These are phyloP conservation scores for Plasmodiophora brassicae DNA, from an alignment of 208 protist species.

Conservation along the genomic window DNA sequence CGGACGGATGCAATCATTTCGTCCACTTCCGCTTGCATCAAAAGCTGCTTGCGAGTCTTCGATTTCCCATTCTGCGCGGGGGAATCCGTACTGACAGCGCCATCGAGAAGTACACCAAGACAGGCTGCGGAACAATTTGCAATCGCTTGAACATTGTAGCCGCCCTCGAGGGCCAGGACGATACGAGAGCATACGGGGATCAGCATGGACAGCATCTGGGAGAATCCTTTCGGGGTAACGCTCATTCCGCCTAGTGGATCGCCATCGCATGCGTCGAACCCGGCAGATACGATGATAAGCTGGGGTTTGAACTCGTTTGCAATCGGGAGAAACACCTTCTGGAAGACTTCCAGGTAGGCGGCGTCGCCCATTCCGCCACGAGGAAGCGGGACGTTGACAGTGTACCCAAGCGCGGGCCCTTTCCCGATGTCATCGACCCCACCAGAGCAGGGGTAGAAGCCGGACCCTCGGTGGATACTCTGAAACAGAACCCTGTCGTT, in stretches of 20 bases:
- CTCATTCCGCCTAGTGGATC: constrained; percentile 75
- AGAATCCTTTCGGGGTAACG: constrained; percentile 41
- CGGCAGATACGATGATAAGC: constrained; percentile 81
- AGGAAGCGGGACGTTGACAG: constrained; percentile 85
- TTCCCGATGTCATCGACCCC: constrained; percentile 47
- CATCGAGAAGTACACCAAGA: not conserved
- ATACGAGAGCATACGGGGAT: not conserved
- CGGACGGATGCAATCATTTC: not conserved
- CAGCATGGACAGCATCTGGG: not conserved
- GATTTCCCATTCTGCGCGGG: not conserved
- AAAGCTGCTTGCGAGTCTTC: not conserved
- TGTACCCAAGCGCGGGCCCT: constrained; percentile 69
- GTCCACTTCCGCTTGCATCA: not conserved
- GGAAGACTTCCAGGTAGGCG: constrained; percentile 82
- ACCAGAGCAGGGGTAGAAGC: constrained; percentile 85
- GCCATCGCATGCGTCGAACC: constrained; percentile 86
- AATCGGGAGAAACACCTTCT: constrained; percentile 82
- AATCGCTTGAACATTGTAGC: constrained; percentile 22
- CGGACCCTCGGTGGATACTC: not conserved
- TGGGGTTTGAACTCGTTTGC: constrained; percentile 77
- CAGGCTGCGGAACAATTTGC: not conserved
- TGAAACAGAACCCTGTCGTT: constrained; percentile 34
- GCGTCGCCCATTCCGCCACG: constrained; percentile 75
- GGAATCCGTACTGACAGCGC: too few species aligned
- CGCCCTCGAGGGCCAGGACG: constrained; percentile 25